Conservation (phyloP, 164 flowering plant genomes). For the Tetrastigma voinierianum region DNA sequence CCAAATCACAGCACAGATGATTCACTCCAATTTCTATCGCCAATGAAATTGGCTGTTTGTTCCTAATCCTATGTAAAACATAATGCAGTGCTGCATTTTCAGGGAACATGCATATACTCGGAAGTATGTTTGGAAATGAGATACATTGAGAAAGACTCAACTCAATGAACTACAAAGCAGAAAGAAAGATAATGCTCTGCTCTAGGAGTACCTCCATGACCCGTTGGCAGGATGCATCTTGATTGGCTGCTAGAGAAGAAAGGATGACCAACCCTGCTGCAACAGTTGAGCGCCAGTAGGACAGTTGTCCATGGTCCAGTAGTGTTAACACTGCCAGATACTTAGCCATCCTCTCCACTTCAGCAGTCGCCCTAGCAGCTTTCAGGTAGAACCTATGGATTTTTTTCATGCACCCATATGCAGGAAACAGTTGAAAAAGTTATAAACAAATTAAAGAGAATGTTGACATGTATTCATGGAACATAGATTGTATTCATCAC, state of each 20-base stretch:
- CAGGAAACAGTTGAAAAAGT: no score
- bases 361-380: slow-evolving; percentile 65
- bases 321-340: slow-evolving; percentile 61
- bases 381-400: slow-evolving; percentile 75
- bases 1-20: no score
- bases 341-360: slow-evolving; percentile 55
- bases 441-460: no score
- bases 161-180: no score
- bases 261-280: slow-evolving; percentile 86
- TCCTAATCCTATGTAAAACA: background rate
- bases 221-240: slow-evolving; percentile 44
- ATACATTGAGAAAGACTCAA: no score
- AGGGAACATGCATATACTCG: background rate
- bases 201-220: slow-evolving; percentile 51
- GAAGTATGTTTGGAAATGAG: no score
- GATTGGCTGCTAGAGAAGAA: slow-evolving; percentile 46
- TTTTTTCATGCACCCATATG: background rate
- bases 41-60: background rate
- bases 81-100: background rate
- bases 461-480: no score
- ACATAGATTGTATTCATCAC: background rate
- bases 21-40: no score
- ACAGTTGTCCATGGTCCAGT: slow-evolving; percentile 56
- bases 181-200: background rate
- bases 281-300: slow-evolving; percentile 84